Base-by-base conservation (phyloP, 1,284 basidiomycete genomes). In the Xerocomus nothofagi region DNA sequence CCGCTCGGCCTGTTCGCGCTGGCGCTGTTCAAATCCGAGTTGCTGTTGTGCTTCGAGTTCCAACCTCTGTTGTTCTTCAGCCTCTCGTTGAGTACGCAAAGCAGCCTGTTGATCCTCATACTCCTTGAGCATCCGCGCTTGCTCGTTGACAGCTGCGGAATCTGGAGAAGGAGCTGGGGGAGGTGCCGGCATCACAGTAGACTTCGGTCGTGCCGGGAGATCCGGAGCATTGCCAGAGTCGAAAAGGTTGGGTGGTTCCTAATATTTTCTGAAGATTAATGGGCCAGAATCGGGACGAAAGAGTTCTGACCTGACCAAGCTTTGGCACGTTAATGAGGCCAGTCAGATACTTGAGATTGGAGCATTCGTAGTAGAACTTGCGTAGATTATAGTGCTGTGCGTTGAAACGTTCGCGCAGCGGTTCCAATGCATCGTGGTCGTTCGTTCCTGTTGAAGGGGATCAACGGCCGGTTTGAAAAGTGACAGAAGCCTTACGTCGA, bases 321-420 rank as follows among this genome's bases (percentile, higher is more conserved):
- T 97, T 98, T 17, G 94, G 94, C 1, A 98, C 93, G 67, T 97
- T 98, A 66, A 98, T 96, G 18, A 98, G 78, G 37, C 93, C 91
- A 14, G 94, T 98, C 42, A 98, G 75, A 68, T 96, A 98, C 69
- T 96, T 97, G 58, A 98, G 80, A 71, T 97, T 97, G 15, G 93
- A 95, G 66, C 94, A 98, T 67, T 98, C 94, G 67, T 97, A 98
- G 74, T 97, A 98, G 74, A 96, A 98, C 67, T 94, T 93, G 55
- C 94, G 86, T 8, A 98, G 79, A 58, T 84, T 87, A 65, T 93
- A 86, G 65, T 98, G 94, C 62, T 98, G 94, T 30, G 88, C 79
- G 58, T 82, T 86, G 73, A 88, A 97, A 39, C 94, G 84, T 62
- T 90, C 82, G 42, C 86, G 81, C 18, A 98, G 73, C 2, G 93